Evolutionary conservation across 257 asterid genomes (phyloP).

Genomic region (Verbascum thapsus): DNA sequence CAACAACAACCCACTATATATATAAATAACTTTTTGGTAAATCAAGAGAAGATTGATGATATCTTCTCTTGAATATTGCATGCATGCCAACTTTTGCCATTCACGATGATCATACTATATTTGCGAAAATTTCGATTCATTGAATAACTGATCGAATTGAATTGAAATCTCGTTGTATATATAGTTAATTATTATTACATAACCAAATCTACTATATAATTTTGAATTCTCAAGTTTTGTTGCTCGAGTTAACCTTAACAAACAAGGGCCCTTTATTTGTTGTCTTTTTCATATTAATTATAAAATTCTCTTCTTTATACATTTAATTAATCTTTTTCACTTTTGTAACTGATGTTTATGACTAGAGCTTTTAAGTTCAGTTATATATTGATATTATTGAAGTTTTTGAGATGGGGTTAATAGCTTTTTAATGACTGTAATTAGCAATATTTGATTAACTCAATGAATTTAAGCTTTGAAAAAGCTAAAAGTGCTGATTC

Average conservation of each 20-base stretch:
- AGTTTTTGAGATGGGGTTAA: conserved; percentile 37
- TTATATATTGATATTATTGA: conserved; percentile 35
- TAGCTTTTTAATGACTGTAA: conserved; percentile 40
- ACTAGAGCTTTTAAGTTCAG: conserved; percentile 35
- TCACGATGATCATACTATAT: conserved; percentile 1
- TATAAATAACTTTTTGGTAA: conserved; percentile 40
- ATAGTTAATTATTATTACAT: too few relatives aligned
- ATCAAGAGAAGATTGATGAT: conserved; percentile 33
- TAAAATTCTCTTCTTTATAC: too few relatives aligned
- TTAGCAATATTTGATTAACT: conserved; percentile 23
- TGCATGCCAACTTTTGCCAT: conserved; percentile 31
- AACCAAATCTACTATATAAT: too few relatives aligned
- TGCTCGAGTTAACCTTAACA: too few relatives aligned
- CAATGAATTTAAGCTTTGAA: conserved; percentile 29
- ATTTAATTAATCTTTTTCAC: too few relatives aligned
- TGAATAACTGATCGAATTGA: too few relatives aligned
- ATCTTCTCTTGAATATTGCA: conserved; percentile 30
- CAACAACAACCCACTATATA: conserved; percentile 46
- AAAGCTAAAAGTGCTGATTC: conserved; percentile 29
- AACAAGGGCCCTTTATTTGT: too few relatives aligned
- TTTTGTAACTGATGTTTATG: too few relatives aligned
- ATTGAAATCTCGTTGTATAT: too few relatives aligned
- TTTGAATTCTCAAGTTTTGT: too few relatives aligned
- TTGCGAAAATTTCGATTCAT: too few relatives aligned
- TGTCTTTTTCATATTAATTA: too few relatives aligned